Percentiles rank a stretch among this genome's conserved stretches.
phyloP scores from a whole-genome alignment of 371 early-diverging fungal species.

The Saksenaea oblongispora region DNA sequence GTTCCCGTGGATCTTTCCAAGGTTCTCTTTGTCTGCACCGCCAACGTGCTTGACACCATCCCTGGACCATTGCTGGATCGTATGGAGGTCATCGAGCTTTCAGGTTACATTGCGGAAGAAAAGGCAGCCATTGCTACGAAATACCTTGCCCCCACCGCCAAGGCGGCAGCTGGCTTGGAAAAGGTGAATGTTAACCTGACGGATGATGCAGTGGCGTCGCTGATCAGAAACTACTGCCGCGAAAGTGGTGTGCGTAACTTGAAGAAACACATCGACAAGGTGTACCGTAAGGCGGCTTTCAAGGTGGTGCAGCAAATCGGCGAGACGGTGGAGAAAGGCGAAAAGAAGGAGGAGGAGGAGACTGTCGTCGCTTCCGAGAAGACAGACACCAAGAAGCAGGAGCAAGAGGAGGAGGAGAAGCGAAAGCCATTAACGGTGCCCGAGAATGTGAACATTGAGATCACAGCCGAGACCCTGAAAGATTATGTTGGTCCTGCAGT shows the following conservation, averaged over 20 bases:
- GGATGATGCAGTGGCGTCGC: slow-evolving; percentile 74
- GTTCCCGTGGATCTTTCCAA: slow-evolving; percentile 96
- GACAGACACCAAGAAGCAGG: slow-evolving; percentile 13
- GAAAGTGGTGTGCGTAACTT: slow-evolving; percentile 97
- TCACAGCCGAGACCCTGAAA: slow-evolving; percentile 72
- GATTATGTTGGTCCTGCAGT: slow-evolving; percentile 93
- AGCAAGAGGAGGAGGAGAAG: slow-evolving; percentile 18
- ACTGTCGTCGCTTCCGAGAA: slow-evolving; percentile 13
- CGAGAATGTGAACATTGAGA: slow-evolving; percentile 57
- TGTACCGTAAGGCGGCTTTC: slow-evolving; percentile 95
- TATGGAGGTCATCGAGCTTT: slow-evolving; percentile 95
- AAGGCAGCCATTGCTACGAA: slow-evolving; percentile 93
- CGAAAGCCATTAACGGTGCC: slow-evolving; percentile 58
- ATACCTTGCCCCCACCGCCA: slow-evolving; percentile 87
- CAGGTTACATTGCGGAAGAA: slow-evolving; percentile 96
- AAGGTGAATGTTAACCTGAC: slow-evolving; percentile 71
- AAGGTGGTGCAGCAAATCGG: slow-evolving; percentile 72
- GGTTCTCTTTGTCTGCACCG: slow-evolving; percentile 97
- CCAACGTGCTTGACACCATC: slow-evolving; percentile 94
- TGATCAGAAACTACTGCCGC: slow-evolving; percentile 92
- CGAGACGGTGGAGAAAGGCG: slow-evolving; percentile 22
- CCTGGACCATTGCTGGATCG: slow-evolving; percentile 96
- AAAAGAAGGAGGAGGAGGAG: not conserved
- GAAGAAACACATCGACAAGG: slow-evolving; percentile 97
- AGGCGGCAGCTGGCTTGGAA: slow-evolving; percentile 78